A percentile compares a stretch with the other conserved stretches of the same genome.
Conservation (phyloP, 805 yeast species). For the Metschnikowia bowlesiae region DNA sequence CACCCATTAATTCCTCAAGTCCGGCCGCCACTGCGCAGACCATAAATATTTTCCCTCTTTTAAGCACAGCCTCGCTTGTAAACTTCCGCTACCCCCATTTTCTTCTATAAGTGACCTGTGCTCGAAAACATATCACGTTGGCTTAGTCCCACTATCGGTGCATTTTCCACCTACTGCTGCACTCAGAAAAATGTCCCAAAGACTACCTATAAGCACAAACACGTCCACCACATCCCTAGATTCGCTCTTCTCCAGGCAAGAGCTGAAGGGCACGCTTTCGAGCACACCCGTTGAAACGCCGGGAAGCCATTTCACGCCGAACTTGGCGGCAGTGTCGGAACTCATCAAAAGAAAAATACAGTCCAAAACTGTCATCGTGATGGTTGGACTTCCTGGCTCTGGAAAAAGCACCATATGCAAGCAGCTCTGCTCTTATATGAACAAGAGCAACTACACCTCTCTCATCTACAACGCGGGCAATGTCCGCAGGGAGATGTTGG, state of each 20-base stretch:
- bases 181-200: not conserved
- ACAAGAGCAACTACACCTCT: constrained; percentile 8
- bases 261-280: constrained; percentile 15
- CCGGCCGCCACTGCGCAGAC: constrained; percentile 1
- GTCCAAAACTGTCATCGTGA: constrained; percentile 23
- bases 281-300: constrained; percentile 16
- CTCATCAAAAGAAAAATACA: constrained; percentile 13
- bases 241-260: constrained; percentile 23
- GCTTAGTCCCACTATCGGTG: not conserved
- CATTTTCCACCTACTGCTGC: not conserved
- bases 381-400: constrained; percentile 41
- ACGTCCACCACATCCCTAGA: constrained; percentile 26
- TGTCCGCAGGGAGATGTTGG: constrained; percentile 36
- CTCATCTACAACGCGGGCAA: constrained; percentile 48
- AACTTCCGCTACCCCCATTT: not conserved
- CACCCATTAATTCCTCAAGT: constrained; percentile 3
- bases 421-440: constrained; percentile 24
- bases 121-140: not conserved
- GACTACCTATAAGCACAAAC: constrained; percentile 13
- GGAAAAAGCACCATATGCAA: constrained; percentile 38
- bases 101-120: not conserved
- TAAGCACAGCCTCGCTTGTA: not conserved
- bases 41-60: not conserved
- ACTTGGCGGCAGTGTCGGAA: constrained; percentile 12
- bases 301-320: not conserved